Percentiles rank a stretch among this genome's conserved stretches.
These are phyloP conservation scores for Talaromyces sp. DNA, from an alignment of 2,329 filamentous ascomycete genomes.

Conservation along the genomic window DNA sequence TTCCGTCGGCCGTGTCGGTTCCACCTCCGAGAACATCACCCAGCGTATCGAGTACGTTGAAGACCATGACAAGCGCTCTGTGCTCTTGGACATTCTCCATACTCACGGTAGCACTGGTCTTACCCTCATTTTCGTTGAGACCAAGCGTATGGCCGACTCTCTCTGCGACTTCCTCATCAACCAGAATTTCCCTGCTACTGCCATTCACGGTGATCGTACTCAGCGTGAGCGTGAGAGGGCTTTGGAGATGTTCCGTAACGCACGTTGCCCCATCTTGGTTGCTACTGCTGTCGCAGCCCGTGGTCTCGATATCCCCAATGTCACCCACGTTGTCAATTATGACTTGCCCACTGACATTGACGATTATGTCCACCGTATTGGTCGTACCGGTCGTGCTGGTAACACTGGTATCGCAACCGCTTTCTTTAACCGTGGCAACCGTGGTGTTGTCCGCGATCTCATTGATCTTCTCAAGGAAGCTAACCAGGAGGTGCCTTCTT, in stretches of 20 bases:
- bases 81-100: slow-evolving; percentile 94
- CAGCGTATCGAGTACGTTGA: slow-evolving; percentile 98
- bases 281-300: slow-evolving; percentile 92
- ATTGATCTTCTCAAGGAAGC: slow-evolving; percentile 98
- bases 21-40: slow-evolving; percentile 99
- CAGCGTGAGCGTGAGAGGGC: slow-evolving; percentile 98
- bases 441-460: slow-evolving; percentile 92
- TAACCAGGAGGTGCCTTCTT: slow-evolving; percentile 90
- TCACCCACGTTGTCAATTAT: slow-evolving; percentile 98
- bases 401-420: slow-evolving; percentile 98
- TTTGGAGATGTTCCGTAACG: slow-evolving; percentile 95
- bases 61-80: slow-evolving; percentile 94
- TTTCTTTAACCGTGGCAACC: slow-evolving; percentile 99
- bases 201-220: slow-evolving; percentile 96
- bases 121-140: slow-evolving; percentile 97
- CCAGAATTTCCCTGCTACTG: slow-evolving; percentile 96
- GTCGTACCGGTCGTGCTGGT: slow-evolving; percentile 98
- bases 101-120: slow-evolving; percentile 77
- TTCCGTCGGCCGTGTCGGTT: slow-evolving; percentile 96
- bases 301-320: slow-evolving; percentile 91
- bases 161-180: slow-evolving; percentile 98
- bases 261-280: slow-evolving; percentile 90
- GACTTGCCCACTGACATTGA: slow-evolving; percentile 98
- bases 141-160: slow-evolving; percentile 98
- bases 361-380: slow-evolving; percentile 98